These are phyloP conservation scores for Microcera coccophila DNA, from an alignment of 2,329 filamentous ascomycete species.

Conservation along the genomic window DNA sequence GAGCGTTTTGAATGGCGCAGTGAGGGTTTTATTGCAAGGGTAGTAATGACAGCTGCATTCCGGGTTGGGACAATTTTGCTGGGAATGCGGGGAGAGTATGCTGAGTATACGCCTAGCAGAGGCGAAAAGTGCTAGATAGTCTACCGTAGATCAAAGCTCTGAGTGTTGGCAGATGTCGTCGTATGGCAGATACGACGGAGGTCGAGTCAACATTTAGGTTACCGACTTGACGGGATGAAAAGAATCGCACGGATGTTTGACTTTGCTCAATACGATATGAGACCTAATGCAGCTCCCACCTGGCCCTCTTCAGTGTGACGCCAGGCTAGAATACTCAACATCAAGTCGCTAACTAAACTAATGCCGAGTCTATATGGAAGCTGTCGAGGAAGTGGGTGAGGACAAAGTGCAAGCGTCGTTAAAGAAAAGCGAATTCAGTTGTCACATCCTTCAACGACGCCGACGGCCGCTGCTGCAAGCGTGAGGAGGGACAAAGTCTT, in stretches of 20 bases:
- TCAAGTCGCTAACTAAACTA: too few relatives aligned
- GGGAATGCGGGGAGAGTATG: background rate
- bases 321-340: too few relatives aligned
- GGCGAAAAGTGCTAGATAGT: background rate
- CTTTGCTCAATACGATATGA: background rate
- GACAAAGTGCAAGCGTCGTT: too few relatives aligned
- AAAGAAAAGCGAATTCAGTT: too few relatives aligned
- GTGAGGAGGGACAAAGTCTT: too few relatives aligned
- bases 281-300: too few relatives aligned
- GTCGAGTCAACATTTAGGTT: background rate
- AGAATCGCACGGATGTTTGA: background rate
- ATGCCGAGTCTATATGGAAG: too few relatives aligned
- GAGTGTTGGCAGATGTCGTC: background rate
- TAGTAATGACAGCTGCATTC: background rate
- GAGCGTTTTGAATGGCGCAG: background rate
- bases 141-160: background rate
- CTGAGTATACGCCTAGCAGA: background rate
- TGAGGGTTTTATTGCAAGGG: background rate
- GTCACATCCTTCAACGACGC: too few relatives aligned
- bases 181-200: background rate
- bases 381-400: too few relatives aligned
- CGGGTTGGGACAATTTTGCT: background rate
- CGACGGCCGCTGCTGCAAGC: too few relatives aligned
- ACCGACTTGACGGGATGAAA: background rate
- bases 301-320: too few relatives aligned